A percentile compares a stretch with the other conserved stretches of the same genome.
Evolutionary conservation across 75 land plant species (phyloP).

Genomic region (Azolla pinnata): DNA sequence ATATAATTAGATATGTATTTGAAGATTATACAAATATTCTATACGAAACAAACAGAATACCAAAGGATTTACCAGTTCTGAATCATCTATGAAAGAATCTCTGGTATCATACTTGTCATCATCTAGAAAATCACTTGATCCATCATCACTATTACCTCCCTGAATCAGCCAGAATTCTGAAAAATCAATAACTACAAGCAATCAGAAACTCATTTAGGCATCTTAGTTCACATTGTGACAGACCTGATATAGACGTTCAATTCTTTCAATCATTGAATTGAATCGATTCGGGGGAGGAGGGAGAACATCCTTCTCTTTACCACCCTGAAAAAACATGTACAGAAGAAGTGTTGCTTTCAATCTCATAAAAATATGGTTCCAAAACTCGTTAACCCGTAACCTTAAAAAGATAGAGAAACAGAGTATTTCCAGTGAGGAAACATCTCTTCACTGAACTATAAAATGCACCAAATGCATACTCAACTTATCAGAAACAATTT

Average conservation of each 20-base stretch:
- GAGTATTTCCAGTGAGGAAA: too few relatives aligned
- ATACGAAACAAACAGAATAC: neutral
- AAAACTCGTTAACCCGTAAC: too few relatives aligned
- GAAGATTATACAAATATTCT: neutral
- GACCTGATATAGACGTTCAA: slow-evolving; percentile 77
- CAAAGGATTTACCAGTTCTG: slow-evolving; percentile 10
- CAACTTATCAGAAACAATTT: too few relatives aligned
- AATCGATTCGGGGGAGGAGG: slow-evolving; percentile 45
- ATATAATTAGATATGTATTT: neutral
- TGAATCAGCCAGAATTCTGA: slow-evolving; percentile 15
- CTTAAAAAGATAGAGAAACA: too few relatives aligned
- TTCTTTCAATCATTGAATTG: slow-evolving; percentile 80
- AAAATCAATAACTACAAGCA: too few relatives aligned
- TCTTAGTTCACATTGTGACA: too few relatives aligned
- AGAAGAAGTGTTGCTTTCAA: too few relatives aligned
- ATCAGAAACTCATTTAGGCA: too few relatives aligned
- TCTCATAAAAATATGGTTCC: too few relatives aligned
- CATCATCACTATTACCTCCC: slow-evolving; percentile 75
- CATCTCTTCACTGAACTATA: too few relatives aligned
- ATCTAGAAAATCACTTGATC: slow-evolving; percentile 19
- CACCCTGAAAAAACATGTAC: too few relatives aligned
- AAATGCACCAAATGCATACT: too few relatives aligned
- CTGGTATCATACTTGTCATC: slow-evolving; percentile 11
- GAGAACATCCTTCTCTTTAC: slow-evolving; percentile 34
- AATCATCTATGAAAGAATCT: slow-evolving; percentile 17